Conservation (phyloP, 2,329 filamentous ascomycete species). For the Aciculosporium take region DNA sequence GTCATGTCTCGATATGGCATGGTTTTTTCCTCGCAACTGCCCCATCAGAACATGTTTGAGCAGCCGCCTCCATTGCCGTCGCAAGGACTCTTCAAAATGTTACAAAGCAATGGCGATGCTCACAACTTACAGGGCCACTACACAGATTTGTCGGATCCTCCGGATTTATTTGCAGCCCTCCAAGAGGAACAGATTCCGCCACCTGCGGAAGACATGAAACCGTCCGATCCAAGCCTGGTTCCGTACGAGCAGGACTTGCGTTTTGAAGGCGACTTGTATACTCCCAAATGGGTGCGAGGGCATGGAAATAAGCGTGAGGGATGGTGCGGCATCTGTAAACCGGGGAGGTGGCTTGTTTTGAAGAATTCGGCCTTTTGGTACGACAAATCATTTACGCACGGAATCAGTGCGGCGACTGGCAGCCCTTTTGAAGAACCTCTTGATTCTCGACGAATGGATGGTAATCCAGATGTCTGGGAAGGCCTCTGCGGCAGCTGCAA, state of each 20-base stretch:
- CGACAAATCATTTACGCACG: slow-evolving; percentile 81
- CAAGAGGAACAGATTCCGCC: slow-evolving; percentile 60
- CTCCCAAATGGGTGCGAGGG: slow-evolving; percentile 69
- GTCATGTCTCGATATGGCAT: slow-evolving; percentile 42
- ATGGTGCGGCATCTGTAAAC: slow-evolving; percentile 82
- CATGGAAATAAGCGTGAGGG: slow-evolving; percentile 79
- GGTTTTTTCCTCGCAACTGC: slow-evolving; percentile 34
- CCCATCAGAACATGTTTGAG: slow-evolving; percentile 40
- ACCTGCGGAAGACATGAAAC: slow-evolving; percentile 70
- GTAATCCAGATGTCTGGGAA: slow-evolving; percentile 71
- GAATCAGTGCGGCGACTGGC: slow-evolving; percentile 70
- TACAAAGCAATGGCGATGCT: slow-evolving; percentile 60
- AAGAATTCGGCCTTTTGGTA: slow-evolving; percentile 93
- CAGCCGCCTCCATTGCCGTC: slow-evolving; percentile 50
- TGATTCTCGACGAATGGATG: slow-evolving; percentile 61
- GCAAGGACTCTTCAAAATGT: slow-evolving; percentile 57
- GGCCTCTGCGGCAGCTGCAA: slow-evolving; percentile 65
- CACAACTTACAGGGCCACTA: slow-evolving; percentile 56
- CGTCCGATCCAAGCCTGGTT: slow-evolving; percentile 57
- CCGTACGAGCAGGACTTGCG: slow-evolving; percentile 68
- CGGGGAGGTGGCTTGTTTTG: slow-evolving; percentile 70
- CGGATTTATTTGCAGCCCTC: slow-evolving; percentile 62
- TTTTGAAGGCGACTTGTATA: slow-evolving; percentile 72
- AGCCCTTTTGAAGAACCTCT: slow-evolving; percentile 65
- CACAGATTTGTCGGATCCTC: slow-evolving; percentile 58